Percentiles rank a stretch among this genome's conserved stretches.
phyloP scores from a whole-genome alignment of 164 flowering plant species.

The Vitis rupestris region DNA sequence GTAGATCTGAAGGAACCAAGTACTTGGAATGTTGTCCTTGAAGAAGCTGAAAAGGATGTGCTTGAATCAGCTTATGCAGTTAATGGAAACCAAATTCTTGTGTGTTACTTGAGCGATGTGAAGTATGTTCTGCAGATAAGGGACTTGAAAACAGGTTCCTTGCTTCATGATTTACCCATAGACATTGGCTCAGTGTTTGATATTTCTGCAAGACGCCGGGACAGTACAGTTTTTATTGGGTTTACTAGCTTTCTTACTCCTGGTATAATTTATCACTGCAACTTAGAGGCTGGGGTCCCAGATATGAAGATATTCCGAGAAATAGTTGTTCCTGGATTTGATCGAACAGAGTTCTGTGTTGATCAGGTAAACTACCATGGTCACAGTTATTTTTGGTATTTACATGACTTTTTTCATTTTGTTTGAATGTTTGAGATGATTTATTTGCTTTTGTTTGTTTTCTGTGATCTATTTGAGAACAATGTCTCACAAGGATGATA shows the following conservation, averaged over 20 bases:
- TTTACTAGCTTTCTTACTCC: slow-evolving; percentile 94
- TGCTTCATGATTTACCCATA: slow-evolving; percentile 76
- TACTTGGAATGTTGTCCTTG: slow-evolving; percentile 71
- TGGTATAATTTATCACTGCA: slow-evolving; percentile 81
- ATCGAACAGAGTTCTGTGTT: slow-evolving; percentile 73
- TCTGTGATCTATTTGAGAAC: too few relatives aligned
- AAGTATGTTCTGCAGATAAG: slow-evolving; percentile 82
- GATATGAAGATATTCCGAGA: slow-evolving; percentile 83
- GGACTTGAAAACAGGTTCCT: slow-evolving; percentile 73
- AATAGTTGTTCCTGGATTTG: slow-evolving; percentile 77
- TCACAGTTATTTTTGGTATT: background rate
- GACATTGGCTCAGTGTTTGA: slow-evolving; percentile 80
- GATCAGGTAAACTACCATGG: slow-evolving; percentile 59
- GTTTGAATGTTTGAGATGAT: background rate
- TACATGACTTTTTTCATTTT: background rate
- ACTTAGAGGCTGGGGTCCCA: slow-evolving; percentile 54
- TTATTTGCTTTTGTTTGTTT: too few relatives aligned
- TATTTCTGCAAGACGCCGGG: slow-evolving; percentile 71
- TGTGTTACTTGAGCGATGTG: slow-evolving; percentile 89
- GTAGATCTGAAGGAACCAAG: slow-evolving; percentile 80
- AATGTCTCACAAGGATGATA: too few relatives aligned
- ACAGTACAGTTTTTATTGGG: slow-evolving; percentile 58
- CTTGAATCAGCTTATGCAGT: slow-evolving; percentile 80
- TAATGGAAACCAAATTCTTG: slow-evolving; percentile 63
- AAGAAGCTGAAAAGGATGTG: slow-evolving; percentile 76